phyloP scores from a whole-genome alignment of 306 rosid species.

The Cajanus cajan region DNA sequence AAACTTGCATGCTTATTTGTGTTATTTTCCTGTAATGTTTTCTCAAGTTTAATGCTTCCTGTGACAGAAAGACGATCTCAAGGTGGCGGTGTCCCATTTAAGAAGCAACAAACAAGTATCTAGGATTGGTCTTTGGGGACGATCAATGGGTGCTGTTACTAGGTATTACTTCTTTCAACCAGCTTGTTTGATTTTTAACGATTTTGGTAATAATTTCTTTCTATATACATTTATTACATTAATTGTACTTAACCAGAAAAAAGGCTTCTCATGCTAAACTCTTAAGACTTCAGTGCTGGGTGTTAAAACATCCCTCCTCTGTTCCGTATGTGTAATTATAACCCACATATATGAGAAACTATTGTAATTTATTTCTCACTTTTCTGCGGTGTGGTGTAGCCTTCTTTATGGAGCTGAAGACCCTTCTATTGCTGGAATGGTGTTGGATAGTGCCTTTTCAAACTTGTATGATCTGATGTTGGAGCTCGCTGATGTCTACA shows the following conservation, averaged over 20 bases:
- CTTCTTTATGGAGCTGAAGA: slow-evolving; percentile 99
- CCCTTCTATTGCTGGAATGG: slow-evolving; percentile 94
- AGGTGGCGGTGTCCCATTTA: slow-evolving; percentile 75
- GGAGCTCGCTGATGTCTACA: slow-evolving; percentile 93
- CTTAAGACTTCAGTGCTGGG: not conserved
- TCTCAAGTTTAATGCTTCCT: slow-evolving; percentile 3
- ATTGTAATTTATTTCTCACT: slow-evolving; percentile 15
- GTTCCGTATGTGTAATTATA: not conserved
- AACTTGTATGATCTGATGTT: slow-evolving; percentile 84
- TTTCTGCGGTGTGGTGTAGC: slow-evolving; percentile 51
- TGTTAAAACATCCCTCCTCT: not conserved
- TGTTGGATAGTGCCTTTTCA: slow-evolving; percentile 98
- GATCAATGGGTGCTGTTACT: slow-evolving; percentile 99
- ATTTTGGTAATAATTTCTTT: slow-evolving; percentile 2
- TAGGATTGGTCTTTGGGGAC: slow-evolving; percentile 93
- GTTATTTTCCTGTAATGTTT: not conserved
- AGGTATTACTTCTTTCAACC: slow-evolving; percentile 52
- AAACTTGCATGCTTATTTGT: not conserved
- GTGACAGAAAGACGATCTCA: slow-evolving; percentile 87
- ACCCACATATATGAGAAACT: not conserved
- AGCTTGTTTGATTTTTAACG: slow-evolving; percentile 15
- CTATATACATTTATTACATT: not conserved
- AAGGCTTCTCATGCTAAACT: not conserved
- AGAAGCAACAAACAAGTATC: slow-evolving; percentile 80
- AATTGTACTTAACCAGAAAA: not conserved